Percentiles rank a stretch among this genome's conserved stretches.
phyloP scores from a whole-genome alignment of 1,284 basidiomycete species.

The Pterulicium gracile region DNA sequence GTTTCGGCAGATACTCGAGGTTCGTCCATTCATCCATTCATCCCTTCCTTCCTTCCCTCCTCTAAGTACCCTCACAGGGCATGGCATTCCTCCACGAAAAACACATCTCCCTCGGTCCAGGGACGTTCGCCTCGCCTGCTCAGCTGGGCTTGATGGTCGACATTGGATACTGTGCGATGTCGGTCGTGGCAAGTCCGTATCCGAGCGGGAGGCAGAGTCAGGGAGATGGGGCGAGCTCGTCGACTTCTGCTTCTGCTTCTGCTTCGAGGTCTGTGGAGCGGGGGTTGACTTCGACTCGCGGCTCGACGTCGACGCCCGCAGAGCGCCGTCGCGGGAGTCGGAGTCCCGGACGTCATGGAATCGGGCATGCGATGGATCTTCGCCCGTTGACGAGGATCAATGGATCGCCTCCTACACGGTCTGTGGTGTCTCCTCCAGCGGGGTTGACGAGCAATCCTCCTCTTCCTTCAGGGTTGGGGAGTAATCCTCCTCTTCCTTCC shows the following conservation, averaged over 20 bases:
- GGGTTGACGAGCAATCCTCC: no score
- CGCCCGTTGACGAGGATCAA: no score
- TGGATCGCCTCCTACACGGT: no score
- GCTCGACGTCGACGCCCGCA: no score
- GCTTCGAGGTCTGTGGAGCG: constrained; percentile 5
- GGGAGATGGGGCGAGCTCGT: no score
- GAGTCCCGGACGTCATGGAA: no score
- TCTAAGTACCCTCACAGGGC: constrained; percentile 19
- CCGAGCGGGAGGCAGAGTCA: constrained; percentile 1
- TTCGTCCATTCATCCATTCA: constrained; percentile 10
- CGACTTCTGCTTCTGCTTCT: constrained; percentile 8
- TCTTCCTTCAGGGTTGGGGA: no score
- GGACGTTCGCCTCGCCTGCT: constrained; percentile 18
- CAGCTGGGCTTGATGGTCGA: constrained; percentile 31
- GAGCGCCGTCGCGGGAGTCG: no score
- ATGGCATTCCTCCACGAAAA: constrained; percentile 42
- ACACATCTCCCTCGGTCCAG: constrained; percentile 24
- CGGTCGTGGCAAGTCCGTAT: not conserved
- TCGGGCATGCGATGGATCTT: no score
- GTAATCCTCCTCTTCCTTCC: no score
- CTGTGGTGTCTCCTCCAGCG: no score
- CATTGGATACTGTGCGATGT: constrained; percentile 19
- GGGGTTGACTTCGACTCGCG: no score
- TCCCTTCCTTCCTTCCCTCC: constrained; percentile 1
- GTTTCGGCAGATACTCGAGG: constrained; percentile 37